Conservation (phyloP, 139 green algal genomes). For the Auxenochlorella pyrenoidosa region DNA sequence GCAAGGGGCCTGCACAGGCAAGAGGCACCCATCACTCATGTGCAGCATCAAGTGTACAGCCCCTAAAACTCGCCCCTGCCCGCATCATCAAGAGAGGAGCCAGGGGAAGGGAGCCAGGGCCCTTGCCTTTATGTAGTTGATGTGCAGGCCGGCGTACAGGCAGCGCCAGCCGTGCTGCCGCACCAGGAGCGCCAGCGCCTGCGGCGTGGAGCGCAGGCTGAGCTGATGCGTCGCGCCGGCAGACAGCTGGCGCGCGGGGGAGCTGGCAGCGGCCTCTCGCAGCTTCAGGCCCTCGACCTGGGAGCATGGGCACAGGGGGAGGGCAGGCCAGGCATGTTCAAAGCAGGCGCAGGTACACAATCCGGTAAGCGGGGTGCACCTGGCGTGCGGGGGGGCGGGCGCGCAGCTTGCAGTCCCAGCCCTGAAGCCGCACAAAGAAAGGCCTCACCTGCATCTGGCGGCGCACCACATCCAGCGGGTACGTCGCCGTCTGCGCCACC, state of each 20-base stretch:
- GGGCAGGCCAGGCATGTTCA: neutral
- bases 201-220: conserved; percentile 26
- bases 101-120: too few relatives aligned
- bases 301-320: neutral
- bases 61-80: too few relatives aligned
- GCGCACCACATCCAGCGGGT: conserved; percentile 91
- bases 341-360: too few relatives aligned
- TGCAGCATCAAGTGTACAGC: too few relatives aligned
- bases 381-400: neutral
- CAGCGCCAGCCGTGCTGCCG: conserved; percentile 52
- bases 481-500: conserved; percentile 87
- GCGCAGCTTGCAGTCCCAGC: too few relatives aligned
- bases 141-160: conserved; percentile 79
- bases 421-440: too few relatives aligned
- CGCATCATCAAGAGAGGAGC: neutral
- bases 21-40: too few relatives aligned
- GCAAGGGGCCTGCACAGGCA: too few relatives aligned
- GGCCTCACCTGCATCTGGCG: conserved; percentile 93
- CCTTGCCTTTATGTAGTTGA: conserved; percentile 96
- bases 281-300: conserved; percentile 40
- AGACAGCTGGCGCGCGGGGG: conserved; percentile 10
- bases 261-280: conserved; percentile 2
- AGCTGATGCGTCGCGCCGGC: neutral
- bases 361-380: too few relatives aligned
- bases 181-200: conserved; percentile 63